Conservation (phyloP, 2,329 filamentous ascomycete genomes). For the Hymenoscyphus fructigenus region DNA sequence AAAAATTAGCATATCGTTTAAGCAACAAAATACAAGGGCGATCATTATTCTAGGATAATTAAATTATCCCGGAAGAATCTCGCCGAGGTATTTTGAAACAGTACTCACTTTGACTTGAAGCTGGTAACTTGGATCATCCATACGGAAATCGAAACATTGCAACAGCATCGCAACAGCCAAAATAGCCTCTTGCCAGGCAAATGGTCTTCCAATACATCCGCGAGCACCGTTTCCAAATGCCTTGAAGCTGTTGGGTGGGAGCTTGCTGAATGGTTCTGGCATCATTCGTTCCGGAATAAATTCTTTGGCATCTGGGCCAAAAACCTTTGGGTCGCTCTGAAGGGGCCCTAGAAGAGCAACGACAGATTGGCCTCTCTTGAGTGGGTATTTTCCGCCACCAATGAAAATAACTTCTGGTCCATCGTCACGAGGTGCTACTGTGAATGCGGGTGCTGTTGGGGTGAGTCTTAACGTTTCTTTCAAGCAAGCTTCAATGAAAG, state of each 20-base stretch:
- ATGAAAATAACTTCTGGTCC: slow-evolving; percentile 44
- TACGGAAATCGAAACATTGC: slow-evolving; percentile 68
- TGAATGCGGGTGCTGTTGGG: slow-evolving; percentile 59
- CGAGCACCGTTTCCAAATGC: slow-evolving; percentile 74
- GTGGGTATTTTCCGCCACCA: slow-evolving; percentile 24
- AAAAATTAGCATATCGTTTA: not conserved
- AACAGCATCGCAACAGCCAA: slow-evolving; percentile 62
- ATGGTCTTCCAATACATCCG: slow-evolving; percentile 70
- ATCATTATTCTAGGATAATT: not conserved
- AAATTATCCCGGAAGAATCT: not conserved
- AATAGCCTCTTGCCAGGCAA: slow-evolving; percentile 73
- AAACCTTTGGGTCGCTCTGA: slow-evolving; percentile 65
- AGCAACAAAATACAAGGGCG: not conserved
- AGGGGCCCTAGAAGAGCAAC: slow-evolving; percentile 50
- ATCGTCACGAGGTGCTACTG: slow-evolving; percentile 44
- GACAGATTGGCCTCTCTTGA: slow-evolving; percentile 52
- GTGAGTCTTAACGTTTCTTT: slow-evolving; percentile 65
- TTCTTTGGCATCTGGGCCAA: slow-evolving; percentile 61
- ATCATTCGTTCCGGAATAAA: slow-evolving; percentile 74
- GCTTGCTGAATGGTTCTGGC: slow-evolving; percentile 64
- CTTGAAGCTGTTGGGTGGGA: slow-evolving; percentile 66
- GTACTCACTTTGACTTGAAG: slow-evolving; percentile 46
- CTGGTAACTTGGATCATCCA: slow-evolving; percentile 60
- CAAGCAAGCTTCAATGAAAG: slow-evolving; percentile 65
- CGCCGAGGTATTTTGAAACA: not conserved